A percentile compares a stretch with the other conserved stretches of the same genome.
Conservation (phyloP, 345 rosid species). For the Murraya paniculata region DNA sequence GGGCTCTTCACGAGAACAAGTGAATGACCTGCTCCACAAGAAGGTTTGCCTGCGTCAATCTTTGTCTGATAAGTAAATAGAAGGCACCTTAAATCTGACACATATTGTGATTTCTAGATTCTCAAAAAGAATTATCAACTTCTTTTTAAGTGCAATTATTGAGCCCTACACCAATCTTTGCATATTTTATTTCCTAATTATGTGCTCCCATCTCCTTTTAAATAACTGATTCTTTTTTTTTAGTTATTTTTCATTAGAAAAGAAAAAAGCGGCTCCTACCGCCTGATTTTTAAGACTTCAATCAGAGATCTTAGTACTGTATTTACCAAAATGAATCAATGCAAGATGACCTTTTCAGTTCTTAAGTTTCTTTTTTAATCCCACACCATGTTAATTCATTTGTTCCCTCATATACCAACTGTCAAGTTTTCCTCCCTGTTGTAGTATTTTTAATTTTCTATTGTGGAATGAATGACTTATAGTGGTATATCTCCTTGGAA, state of each 20-base stretch:
- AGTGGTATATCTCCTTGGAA: slow-evolving; percentile 4
- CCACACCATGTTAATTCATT: background rate
- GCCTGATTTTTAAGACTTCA: background rate
- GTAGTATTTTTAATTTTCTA: background rate
- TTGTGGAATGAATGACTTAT: slow-evolving; percentile 4
- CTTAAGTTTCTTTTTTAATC: background rate
- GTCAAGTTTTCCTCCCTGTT: background rate
- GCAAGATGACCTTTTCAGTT: background rate
- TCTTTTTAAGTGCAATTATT: background rate
- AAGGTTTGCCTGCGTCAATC: slow-evolving; percentile 25
- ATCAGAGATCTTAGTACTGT: background rate
- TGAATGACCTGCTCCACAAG: slow-evolving; percentile 15
- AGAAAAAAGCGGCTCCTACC: background rate
- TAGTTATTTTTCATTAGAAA: too few species aligned
- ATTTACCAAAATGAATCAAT: background rate
- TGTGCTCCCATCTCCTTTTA: background rate
- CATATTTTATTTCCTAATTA: background rate
- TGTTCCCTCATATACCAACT: background rate
- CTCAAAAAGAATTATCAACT: background rate
- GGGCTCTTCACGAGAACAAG: slow-evolving; percentile 21
- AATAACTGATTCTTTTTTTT: background rate
- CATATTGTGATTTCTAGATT: background rate
- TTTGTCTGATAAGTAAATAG: background rate
- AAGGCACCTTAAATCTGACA: background rate
- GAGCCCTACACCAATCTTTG: background rate